Evolutionary conservation across 106 monocot species (phyloP).

Genomic region (Dendrobium officinale): DNA sequence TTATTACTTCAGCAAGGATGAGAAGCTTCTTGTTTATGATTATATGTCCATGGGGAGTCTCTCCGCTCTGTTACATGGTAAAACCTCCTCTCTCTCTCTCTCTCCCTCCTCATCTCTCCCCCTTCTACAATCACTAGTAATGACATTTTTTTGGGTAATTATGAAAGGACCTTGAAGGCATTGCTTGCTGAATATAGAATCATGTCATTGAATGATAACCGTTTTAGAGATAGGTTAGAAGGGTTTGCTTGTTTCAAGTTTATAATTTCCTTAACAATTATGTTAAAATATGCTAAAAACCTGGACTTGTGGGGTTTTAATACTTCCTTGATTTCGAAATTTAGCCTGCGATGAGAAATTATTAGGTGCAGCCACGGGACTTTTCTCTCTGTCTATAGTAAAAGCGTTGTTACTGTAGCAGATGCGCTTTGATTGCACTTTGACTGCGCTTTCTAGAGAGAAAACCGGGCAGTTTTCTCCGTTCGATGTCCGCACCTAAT

Average conservation of each 20-base stretch:
- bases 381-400: too few relatives aligned
- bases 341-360: background rate
- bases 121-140: background rate
- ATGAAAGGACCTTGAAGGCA: background rate
- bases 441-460: too few relatives aligned
- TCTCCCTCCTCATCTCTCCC: background rate
- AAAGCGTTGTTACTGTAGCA: too few relatives aligned
- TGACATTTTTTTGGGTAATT: too few relatives aligned
- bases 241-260: background rate
- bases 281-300: background rate
- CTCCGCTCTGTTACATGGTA: slow-evolving; percentile 20
- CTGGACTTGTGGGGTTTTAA: background rate
- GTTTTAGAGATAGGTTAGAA: background rate
- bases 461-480: too few relatives aligned
- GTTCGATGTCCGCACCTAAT: too few relatives aligned
- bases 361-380: too few relatives aligned
- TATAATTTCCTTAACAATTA: background rate
- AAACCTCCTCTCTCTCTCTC: background rate
- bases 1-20: slow-evolving; percentile 26
- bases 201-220: background rate
- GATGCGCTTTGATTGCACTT: too few relatives aligned
- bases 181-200: background rate
- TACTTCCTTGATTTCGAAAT: background rate
- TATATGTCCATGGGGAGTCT: slow-evolving; percentile 20
- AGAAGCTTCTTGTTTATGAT: slow-evolving; percentile 25